A percentile compares a stretch with the other conserved stretches of the same genome.
Evolutionary conservation across 2,329 filamentous ascomycete genomes (phyloP).

Genomic region (Cercospora zeae-maydis): DNA sequence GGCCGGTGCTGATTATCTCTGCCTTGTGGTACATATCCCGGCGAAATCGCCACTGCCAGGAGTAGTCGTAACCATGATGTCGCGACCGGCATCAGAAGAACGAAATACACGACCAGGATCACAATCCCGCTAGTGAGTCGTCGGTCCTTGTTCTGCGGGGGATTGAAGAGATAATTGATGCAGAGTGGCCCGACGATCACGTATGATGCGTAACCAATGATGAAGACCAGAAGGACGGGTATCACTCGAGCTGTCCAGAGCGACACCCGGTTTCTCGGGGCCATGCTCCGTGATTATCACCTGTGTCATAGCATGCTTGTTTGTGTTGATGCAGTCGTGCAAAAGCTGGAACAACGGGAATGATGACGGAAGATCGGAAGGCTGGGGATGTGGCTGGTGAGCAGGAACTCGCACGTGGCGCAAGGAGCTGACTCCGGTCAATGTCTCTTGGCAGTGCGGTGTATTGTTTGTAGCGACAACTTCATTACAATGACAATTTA

Average conservation of each 20-base stretch:
- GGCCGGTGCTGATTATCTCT: slow-evolving; percentile 26
- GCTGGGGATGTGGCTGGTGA: slow-evolving; percentile 1
- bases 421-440: neutral
- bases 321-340: neutral
- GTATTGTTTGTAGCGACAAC: neutral
- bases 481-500: neutral
- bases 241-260: slow-evolving; percentile 30
- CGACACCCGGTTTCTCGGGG: slow-evolving; percentile 21
- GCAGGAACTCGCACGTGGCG: neutral
- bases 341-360: neutral
- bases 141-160: slow-evolving; percentile 33
- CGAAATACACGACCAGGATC: slow-evolving; percentile 68
- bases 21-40: slow-evolving; percentile 70
- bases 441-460: neutral
- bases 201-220: slow-evolving; percentile 33
- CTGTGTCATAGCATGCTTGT: neutral
- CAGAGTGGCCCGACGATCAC: slow-evolving; percentile 46
- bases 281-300: slow-evolving; percentile 10
- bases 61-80: slow-evolving; percentile 69
- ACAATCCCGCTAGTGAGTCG: slow-evolving; percentile 60
- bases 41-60: slow-evolving; percentile 63
- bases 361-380: neutral
- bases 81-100: slow-evolving; percentile 66
- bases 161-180: slow-evolving; percentile 65
- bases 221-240: slow-evolving; percentile 29